phyloP scores from a whole-genome alignment of 192 early-diverging fungal genomes.

The Cetraspora pellucida region DNA sequence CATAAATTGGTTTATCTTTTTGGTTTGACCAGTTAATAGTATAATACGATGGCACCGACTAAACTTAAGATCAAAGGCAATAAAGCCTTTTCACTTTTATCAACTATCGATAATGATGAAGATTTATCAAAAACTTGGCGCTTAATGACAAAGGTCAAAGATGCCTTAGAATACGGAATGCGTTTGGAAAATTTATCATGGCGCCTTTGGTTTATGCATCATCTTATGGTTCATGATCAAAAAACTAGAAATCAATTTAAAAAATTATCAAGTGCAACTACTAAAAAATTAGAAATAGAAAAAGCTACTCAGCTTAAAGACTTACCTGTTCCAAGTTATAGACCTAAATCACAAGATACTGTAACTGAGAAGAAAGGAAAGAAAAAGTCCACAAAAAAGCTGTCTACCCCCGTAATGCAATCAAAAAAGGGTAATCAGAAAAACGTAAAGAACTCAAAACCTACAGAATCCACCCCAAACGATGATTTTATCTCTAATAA shows the following conservation, averaged over 20 bases:
- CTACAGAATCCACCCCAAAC: not conserved
- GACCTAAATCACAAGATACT: constrained; percentile 13
- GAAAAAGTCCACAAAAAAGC: not conserved
- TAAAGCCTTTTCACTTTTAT: constrained; percentile 73
- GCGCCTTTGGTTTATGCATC: constrained; percentile 82
- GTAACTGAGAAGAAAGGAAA: not conserved
- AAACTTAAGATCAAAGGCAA: constrained; percentile 74
- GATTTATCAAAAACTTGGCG: constrained; percentile 80
- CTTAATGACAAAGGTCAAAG: constrained; percentile 84
- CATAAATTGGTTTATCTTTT: too few relatives aligned
- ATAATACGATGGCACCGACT: constrained; percentile 62
- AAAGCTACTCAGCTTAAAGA: constrained; percentile 26
- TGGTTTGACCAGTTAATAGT: constrained; percentile 11
- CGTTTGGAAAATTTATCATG: constrained; percentile 85
- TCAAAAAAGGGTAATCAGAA: not conserved
- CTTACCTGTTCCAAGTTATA: constrained; percentile 18
- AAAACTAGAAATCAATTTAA: constrained; percentile 50
- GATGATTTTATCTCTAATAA: not conserved
- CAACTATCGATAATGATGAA: constrained; percentile 70
- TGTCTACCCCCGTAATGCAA: not conserved
- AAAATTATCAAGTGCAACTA: constrained; percentile 61
- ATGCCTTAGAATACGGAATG: constrained; percentile 78
- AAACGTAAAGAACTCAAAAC: not conserved
- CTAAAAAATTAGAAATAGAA: constrained; percentile 59
- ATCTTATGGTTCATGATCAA: constrained; percentile 57